Conservation (phyloP, 2,329 filamentous ascomycete genomes). For the Helotiales sp. region DNA sequence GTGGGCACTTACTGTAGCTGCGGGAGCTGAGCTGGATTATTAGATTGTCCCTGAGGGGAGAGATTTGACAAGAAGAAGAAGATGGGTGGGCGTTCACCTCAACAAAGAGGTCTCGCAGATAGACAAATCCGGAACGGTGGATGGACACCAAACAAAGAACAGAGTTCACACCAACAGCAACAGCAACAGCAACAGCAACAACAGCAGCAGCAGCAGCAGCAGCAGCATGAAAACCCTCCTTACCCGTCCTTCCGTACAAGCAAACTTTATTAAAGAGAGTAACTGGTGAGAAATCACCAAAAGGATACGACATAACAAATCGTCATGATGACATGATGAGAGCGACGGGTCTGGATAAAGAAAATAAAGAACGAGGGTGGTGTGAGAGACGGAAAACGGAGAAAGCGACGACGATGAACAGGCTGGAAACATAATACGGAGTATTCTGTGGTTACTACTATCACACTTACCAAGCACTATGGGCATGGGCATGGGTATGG, state of each 20-base stretch:
- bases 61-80: too few relatives aligned
- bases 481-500: too few relatives aligned
- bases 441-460: too few relatives aligned
- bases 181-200: too few relatives aligned
- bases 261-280: constrained; percentile 7
- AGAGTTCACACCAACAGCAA: constrained; percentile 1
- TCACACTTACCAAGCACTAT: neutral
- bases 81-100: neutral
- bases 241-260: neutral
- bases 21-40: neutral
- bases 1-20: neutral
- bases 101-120: constrained; percentile 11
- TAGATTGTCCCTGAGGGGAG: neutral
- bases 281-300: constrained; percentile 8
- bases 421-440: too few relatives aligned
- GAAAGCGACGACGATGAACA: too few relatives aligned
- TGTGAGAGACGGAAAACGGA: too few relatives aligned
- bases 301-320: neutral
- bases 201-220: too few relatives aligned
- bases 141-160: neutral
- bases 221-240: neutral
- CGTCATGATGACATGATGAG: neutral
- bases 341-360: too few relatives aligned
- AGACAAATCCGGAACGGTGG: neutral
- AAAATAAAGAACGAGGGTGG: neutral